Evolutionary conservation across 768 basidiomycete genomes (phyloP).

Genomic region (Clitopilus hobsonii): DNA sequence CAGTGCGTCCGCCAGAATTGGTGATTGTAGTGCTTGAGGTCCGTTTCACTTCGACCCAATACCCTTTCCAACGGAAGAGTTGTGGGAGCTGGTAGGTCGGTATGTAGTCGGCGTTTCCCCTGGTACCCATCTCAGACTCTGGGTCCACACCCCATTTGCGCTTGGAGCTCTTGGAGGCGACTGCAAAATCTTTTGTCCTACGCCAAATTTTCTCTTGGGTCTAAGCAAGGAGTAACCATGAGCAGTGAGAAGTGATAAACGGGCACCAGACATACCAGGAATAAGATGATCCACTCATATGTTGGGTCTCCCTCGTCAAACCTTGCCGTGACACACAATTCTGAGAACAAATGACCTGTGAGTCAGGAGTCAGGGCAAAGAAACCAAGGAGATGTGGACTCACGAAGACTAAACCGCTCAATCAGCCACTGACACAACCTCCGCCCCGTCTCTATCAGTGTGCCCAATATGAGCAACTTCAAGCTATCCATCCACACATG

Average conservation of each 20-base stretch:
- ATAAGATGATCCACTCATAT: slow-evolving; percentile 41
- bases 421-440: slow-evolving; percentile 29
- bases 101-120: slow-evolving; percentile 27
- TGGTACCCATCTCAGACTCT: neutral
- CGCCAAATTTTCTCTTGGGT: slow-evolving; percentile 36
- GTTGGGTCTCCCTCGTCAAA: slow-evolving; percentile 39
- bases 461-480: slow-evolving; percentile 23
- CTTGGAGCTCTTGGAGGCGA: slow-evolving; percentile 27
- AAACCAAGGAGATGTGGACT: slow-evolving; percentile 8
- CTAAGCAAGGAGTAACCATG: slow-evolving; percentile 16
- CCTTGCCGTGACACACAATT: slow-evolving; percentile 33
- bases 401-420: slow-evolving; percentile 28
- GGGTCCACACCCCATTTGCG: slow-evolving; percentile 29
- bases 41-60: slow-evolving; percentile 27
- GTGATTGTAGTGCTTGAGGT: neutral
- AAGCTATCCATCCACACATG: slow-evolving; percentile 12
- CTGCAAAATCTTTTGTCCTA: slow-evolving; percentile 28
- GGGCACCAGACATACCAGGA: slow-evolving; percentile 24
- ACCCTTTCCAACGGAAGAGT: slow-evolving; percentile 31
- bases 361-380: neutral
- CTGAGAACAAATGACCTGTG: slow-evolving; percentile 19
- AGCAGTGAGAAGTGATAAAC: neutral
- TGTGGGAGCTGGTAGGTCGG: slow-evolving; percentile 28
- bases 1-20: slow-evolving; percentile 3
- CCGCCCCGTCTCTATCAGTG: slow-evolving; percentile 29